These are phyloP conservation scores for Trichosporon asahii DNA, from an alignment of 1,284 basidiomycete species.

Conservation along the genomic window DNA sequence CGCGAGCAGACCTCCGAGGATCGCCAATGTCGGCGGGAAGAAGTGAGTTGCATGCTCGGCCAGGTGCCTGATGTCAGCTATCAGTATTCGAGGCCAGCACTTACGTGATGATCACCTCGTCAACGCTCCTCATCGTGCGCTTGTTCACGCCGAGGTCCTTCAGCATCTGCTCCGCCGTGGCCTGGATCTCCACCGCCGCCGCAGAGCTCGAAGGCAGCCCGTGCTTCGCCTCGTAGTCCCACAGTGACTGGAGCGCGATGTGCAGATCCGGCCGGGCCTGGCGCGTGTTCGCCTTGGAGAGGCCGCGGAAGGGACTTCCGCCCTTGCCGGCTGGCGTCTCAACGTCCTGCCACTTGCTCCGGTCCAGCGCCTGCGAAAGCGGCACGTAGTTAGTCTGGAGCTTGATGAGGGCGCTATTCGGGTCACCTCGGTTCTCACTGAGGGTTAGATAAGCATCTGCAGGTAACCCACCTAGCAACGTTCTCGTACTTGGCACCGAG, in stretches of 20 bases:
- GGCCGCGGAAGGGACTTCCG: slow-evolving; percentile 61
- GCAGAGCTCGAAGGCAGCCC: slow-evolving; percentile 59
- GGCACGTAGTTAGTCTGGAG: slow-evolving; percentile 65
- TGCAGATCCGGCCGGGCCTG: slow-evolving; percentile 69
- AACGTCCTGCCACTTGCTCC: slow-evolving; percentile 31
- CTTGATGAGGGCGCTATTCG: slow-evolving; percentile 54
- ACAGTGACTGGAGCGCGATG: slow-evolving; percentile 71
- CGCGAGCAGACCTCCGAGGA: slow-evolving; percentile 87
- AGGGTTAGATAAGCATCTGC: background rate
- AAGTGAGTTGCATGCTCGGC: slow-evolving; percentile 72
- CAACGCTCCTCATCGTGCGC: slow-evolving; percentile 57
- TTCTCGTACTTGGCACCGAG: slow-evolving; percentile 74
- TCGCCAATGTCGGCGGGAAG: slow-evolving; percentile 83
- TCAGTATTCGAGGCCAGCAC: slow-evolving; percentile 7
- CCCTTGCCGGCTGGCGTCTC: slow-evolving; percentile 23
- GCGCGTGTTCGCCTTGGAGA: slow-evolving; percentile 71
- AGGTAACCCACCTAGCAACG: slow-evolving; percentile 65
- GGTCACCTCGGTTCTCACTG: background rate
- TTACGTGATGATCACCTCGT: slow-evolving; percentile 54
- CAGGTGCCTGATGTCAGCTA: slow-evolving; percentile 55
- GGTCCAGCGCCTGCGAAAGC: slow-evolving; percentile 63
- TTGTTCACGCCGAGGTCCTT: slow-evolving; percentile 66
- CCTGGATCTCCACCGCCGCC: slow-evolving; percentile 59
- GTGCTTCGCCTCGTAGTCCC: slow-evolving; percentile 72
- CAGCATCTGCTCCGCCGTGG: slow-evolving; percentile 61